phyloP scores from a whole-genome alignment of 495 filamentous ascomycete species.

The Penicillium goetzii region DNA sequence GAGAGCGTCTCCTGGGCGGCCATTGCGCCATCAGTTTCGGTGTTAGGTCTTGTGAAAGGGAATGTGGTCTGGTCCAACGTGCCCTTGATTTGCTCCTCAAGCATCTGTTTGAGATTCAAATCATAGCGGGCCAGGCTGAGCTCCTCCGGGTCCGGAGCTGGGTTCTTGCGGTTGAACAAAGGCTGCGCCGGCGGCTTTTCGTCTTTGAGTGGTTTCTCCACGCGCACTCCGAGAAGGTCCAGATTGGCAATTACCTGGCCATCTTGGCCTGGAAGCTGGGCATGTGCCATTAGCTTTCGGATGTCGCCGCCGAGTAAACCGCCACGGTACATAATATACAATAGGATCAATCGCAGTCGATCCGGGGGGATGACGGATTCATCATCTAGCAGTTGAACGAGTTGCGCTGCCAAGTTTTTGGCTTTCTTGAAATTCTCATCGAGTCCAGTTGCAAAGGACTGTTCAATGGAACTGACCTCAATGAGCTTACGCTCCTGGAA shows the following conservation, averaged over 20 bases:
- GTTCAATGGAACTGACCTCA: conserved; percentile 85
- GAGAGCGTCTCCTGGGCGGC: conserved; percentile 60
- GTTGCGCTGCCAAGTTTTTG: conserved; percentile 81
- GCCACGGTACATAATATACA: conserved; percentile 86
- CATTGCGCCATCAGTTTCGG: conserved; percentile 61
- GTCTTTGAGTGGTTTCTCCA: conserved; percentile 77
- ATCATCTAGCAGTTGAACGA: conserved; percentile 87
- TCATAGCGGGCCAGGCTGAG: conserved; percentile 55
- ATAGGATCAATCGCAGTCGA: conserved; percentile 78
- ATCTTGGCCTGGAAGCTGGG: conserved; percentile 74
- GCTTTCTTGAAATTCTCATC: conserved; percentile 92
- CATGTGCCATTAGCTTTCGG: conserved; percentile 80
- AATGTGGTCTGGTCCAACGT: conserved; percentile 64
- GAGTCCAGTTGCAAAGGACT: conserved; percentile 84
- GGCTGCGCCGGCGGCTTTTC: conserved; percentile 63
- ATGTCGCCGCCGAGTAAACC: conserved; percentile 89
- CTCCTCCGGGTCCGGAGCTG: conserved; percentile 52
- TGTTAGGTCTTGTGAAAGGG: conserved; percentile 79
- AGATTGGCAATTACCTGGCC: conserved; percentile 75
- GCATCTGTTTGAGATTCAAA: conserved; percentile 63
- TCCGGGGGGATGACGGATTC: conserved; percentile 67
- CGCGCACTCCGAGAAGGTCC: conserved; percentile 77
- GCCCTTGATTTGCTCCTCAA: conserved; percentile 66
- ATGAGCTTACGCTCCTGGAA: conserved; percentile 83
- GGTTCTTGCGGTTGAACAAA: conserved; percentile 68